Evolutionary conservation across 805 yeast species (phyloP).

Genomic region (Saccharomyces jurei): DNA sequence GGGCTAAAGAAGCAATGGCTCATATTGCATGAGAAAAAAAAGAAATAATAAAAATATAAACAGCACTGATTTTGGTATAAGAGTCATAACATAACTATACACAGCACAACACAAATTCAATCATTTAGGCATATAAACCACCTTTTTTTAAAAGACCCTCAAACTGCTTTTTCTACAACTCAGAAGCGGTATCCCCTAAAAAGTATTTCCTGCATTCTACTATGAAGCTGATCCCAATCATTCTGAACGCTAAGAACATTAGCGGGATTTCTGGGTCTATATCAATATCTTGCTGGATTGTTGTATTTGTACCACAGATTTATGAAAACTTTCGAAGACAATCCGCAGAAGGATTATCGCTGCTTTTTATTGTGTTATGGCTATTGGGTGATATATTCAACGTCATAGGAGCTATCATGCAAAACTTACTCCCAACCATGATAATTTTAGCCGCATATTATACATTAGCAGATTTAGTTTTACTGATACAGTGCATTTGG

Average conservation of each 20-base stretch:
- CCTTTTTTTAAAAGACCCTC: background rate
- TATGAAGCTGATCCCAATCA: constrained; percentile 38
- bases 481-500: constrained; percentile 73
- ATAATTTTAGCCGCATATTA: constrained; percentile 85
- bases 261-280: constrained; percentile 72
- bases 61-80: background rate
- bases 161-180: background rate
- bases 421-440: constrained; percentile 92
- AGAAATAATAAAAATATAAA: background rate
- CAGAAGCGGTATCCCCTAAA: background rate
- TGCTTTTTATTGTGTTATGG: constrained; percentile 84
- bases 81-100: background rate
- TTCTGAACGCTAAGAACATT: constrained; percentile 61
- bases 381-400: constrained; percentile 89
- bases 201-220: background rate
- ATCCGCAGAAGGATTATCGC: constrained; percentile 82
- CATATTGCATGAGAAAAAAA: background rate
- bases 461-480: constrained; percentile 80
- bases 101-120: background rate
- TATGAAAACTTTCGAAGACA: constrained; percentile 83
- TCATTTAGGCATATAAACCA: no score
- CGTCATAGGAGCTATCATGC: constrained; percentile 82
- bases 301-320: constrained; percentile 94
- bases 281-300: constrained; percentile 97
- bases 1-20: background rate